Evolutionary conservation across 306 rosid species (phyloP), one percentile per base, ranked within the genome.

Genomic region (Cucurbita moschata): DNA sequence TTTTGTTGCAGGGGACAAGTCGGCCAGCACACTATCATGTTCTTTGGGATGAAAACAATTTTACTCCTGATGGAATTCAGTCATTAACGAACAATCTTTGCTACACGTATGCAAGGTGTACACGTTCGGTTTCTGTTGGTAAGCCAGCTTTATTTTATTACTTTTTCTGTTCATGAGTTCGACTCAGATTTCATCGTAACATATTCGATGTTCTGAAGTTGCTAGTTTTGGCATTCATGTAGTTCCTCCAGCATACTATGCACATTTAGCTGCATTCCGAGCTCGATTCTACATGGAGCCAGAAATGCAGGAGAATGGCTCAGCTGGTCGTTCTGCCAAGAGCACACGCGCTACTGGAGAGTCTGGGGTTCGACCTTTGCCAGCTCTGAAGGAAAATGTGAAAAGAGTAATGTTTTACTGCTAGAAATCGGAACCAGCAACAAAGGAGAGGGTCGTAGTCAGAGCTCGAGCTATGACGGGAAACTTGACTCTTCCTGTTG

Each of bases 351-450:
- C 75, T 10, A 75, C 80, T 0, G 96, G 96, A 58, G 94, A 87
- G 49, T 71, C 83, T 18, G 94, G 89, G 10, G 92, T 93, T 54
- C 87, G 94, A 58, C 98, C 97, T 21, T 86, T 93, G 86, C 98
- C 97, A 47, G 98, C 96, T 19, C 72, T 93, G 60, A 93, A 93
- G 80, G 98, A 93, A 74, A 93, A 93, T 74, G 98, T 93, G 57
- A 93, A 93, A 88, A 90, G 97, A 83, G 98, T 93, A 26, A 93
- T 93, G 98, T 93, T 93, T 66, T 93, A 93, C 61, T 93, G 98
- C 80, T 93, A 86, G 79, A 56, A 39, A 49, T 21, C 7, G 13
- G 61, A 63, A 75, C 1, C 54, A 50, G 10, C 53, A 65, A 42
- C 37, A 18, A 18, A 65, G 71, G 53, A 43, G 53, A 37, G 58